Evolutionary conservation across 2,329 filamentous ascomycete genomes (phyloP).

Genomic region (Aspergillus flavus): DNA sequence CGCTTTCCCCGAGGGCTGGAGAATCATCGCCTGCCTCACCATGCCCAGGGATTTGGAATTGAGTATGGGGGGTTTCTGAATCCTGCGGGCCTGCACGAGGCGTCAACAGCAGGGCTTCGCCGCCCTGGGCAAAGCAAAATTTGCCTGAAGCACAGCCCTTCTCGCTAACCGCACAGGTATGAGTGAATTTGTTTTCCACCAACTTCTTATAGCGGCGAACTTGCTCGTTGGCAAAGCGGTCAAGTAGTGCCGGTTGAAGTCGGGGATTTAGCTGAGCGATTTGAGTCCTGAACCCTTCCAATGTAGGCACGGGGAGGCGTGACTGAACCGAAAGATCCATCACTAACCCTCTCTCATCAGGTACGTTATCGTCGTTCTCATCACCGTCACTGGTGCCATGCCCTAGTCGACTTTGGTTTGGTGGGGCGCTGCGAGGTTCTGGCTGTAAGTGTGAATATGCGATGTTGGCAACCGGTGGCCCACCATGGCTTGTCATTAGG

Average conservation of each 20-base stretch:
- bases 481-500: conserved; percentile 60
- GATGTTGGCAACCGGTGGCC: conserved; percentile 60
- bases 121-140: conserved; percentile 69
- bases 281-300: conserved; percentile 76
- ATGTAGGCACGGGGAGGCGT: conserved; percentile 70
- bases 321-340: conserved; percentile 65
- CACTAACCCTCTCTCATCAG: conserved; percentile 62
- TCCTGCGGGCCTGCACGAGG: conserved; percentile 57
- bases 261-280: conserved; percentile 74
- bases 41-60: conserved; percentile 58
- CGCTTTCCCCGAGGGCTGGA: conserved; percentile 67
- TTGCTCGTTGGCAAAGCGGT: conserved; percentile 82
- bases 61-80: conserved; percentile 57
- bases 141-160: conserved; percentile 62
- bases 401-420: conserved; percentile 11
- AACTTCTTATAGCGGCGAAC: conserved; percentile 76
- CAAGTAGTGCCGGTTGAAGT: conserved; percentile 68
- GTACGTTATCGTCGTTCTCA: conserved; percentile 58
- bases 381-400: conserved; percentile 43
- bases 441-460: conserved; percentile 44
- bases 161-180: conserved; percentile 62
- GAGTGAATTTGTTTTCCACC: conserved; percentile 69
- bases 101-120: conserved; percentile 64
- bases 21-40: conserved; percentile 65
- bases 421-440: conserved; percentile 19